Conservation (phyloP, 805 yeast species). For the Cyberlindnera mississippiensis region DNA sequence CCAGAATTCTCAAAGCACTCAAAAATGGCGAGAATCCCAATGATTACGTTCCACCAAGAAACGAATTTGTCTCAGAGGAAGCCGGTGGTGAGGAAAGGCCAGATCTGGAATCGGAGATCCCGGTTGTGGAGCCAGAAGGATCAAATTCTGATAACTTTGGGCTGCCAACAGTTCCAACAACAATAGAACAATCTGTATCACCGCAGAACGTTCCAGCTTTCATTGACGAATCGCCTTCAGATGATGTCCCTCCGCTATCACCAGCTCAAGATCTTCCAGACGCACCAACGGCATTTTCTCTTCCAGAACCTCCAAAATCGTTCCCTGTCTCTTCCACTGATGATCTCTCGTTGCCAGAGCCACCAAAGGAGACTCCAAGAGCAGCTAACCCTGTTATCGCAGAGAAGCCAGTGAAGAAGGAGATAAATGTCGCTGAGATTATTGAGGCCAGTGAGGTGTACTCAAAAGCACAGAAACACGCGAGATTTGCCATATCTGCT, state of each 20-base stretch:
- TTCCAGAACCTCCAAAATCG: neutral
- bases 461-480: conserved; percentile 58
- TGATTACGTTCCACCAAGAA: conserved; percentile 39
- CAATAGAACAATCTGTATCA: conserved; percentile 5
- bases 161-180: conserved; percentile 14
- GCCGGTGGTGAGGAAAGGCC: neutral
- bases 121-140: conserved; percentile 11
- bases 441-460: conserved; percentile 54
- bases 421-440: conserved; percentile 40
- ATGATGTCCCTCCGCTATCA: no score
- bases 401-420: conserved; percentile 5
- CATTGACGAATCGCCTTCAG: conserved; percentile 3
- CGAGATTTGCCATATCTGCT: conserved; percentile 76
- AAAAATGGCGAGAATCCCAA: conserved; percentile 55
- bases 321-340: neutral
- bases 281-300: conserved; percentile 6
- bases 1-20: conserved; percentile 48
- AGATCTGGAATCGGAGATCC: neutral
- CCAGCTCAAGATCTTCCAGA: conserved; percentile 3
- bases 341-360: conserved; percentile 10
- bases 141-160: conserved; percentile 15
- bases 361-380: conserved; percentile 7
- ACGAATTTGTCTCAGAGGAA: conserved; percentile 2
- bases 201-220: conserved; percentile 4
- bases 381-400: neutral